A percentile compares a stretch with the other conserved stretches of the same genome.
Evolutionary conservation across 345 rosid species (phyloP).

Genomic region (Nasturtium officinale): DNA sequence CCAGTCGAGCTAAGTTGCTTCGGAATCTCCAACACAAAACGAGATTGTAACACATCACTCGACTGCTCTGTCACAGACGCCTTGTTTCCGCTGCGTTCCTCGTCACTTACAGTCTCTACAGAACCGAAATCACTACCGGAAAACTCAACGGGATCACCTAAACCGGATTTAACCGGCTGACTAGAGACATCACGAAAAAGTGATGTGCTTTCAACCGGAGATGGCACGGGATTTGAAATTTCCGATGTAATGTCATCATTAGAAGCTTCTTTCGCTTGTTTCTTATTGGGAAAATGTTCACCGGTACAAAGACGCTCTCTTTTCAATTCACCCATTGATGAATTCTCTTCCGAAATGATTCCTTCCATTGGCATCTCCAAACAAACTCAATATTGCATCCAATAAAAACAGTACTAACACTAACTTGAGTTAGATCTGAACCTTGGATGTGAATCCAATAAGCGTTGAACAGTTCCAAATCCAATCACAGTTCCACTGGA

Average conservation of each 20-base stretch:
- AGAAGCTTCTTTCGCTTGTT: conserved; percentile 69
- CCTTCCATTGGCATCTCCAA: conserved; percentile 44
- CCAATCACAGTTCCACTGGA: conserved; percentile 16
- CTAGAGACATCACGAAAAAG: conserved; percentile 59
- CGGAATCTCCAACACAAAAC: conserved; percentile 84
- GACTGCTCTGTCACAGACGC: conserved; percentile 34
- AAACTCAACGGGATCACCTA: conserved; percentile 41
- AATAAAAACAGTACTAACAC: conserved; percentile 24
- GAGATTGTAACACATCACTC: conserved; percentile 49
- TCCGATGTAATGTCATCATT: conserved; percentile 79
- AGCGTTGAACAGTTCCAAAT: conserved; percentile 15
- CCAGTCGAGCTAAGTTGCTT: conserved; percentile 82
- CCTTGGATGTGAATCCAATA: conserved; percentile 3
- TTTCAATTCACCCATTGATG: conserved; percentile 51
- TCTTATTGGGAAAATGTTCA: conserved; percentile 50
- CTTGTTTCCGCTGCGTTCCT: conserved; percentile 50
- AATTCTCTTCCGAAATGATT: conserved; percentile 32
- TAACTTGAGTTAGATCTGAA: conserved; percentile 34
- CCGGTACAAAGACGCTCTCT: conserved; percentile 45
- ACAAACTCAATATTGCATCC: conserved; percentile 48
- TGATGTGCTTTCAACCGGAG: conserved; percentile 57
- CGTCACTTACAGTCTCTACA: conserved; percentile 61
- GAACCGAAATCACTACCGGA: conserved; percentile 49
- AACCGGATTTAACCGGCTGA: conserved; percentile 44
- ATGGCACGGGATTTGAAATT: conserved; percentile 71